Evolutionary conservation across 805 yeast species (phyloP).

Genomic region (Saccharomyces kudriavzevii): DNA sequence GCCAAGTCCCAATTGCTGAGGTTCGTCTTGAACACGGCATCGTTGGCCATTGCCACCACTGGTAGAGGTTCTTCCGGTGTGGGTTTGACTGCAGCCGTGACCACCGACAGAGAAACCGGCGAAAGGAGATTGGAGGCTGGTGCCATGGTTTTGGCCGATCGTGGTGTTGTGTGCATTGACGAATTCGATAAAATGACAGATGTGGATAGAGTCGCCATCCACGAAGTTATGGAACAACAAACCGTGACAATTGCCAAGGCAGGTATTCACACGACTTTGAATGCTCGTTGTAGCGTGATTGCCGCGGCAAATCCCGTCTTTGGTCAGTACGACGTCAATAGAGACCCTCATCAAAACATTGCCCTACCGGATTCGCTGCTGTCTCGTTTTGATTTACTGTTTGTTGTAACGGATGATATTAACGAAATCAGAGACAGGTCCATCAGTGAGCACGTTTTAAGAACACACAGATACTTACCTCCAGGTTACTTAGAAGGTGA

Average conservation of each 20-base stretch:
- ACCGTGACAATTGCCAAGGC: constrained; percentile 97
- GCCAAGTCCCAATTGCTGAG: constrained; percentile 94
- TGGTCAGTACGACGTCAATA: constrained; percentile 93
- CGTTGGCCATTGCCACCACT: constrained; percentile 93
- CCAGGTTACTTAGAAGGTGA: constrained; percentile 88
- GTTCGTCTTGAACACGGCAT: constrained; percentile 89
- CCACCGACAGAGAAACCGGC: constrained; percentile 93
- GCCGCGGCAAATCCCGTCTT: constrained; percentile 98
- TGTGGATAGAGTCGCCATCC: constrained; percentile 93
- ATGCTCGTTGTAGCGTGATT: constrained; percentile 92
- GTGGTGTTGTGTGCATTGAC: constrained; percentile 96
- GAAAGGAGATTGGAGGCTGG: constrained; percentile 96
- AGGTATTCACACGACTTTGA: constrained; percentile 91
- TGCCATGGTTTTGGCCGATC: constrained; percentile 97
- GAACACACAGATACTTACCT: constrained; percentile 85
- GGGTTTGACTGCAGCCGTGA: constrained; percentile 98
- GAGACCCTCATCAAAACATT: constrained; percentile 92
- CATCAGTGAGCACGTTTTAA: constrained; percentile 87
- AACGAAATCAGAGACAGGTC: constrained; percentile 75
- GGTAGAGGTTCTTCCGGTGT: constrained; percentile 99
- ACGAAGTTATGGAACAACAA: constrained; percentile 99
- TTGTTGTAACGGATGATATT: constrained; percentile 93
- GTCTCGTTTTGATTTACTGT: constrained; percentile 92
- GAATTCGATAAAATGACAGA: constrained; percentile 98
- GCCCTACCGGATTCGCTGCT: constrained; percentile 93